These are phyloP conservation scores for Solanum arcanum DNA, from an alignment of 257 asterid genomes.

Conservation along the genomic window DNA sequence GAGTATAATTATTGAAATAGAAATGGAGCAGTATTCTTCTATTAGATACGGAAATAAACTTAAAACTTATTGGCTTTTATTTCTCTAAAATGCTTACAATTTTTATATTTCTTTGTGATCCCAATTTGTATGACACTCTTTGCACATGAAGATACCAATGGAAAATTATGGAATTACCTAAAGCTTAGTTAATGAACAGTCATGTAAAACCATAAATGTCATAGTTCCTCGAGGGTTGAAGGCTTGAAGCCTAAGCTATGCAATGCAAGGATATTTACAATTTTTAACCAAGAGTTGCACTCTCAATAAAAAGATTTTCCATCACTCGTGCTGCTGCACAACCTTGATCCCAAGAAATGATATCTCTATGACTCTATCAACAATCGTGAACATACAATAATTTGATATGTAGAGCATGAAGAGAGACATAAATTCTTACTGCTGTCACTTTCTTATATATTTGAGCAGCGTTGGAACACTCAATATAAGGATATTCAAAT, in stretches of 20 bases:
- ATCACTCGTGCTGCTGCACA: background rate
- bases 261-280: background rate
- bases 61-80: background rate
- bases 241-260: background rate
- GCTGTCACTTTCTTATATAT: conserved; percentile 85
- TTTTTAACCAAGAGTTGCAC: background rate
- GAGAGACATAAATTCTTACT: conserved; percentile 38
- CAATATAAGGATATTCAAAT: conserved; percentile 82
- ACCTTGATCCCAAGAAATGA: background rate
- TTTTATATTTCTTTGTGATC: background rate
- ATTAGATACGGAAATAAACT: background rate
- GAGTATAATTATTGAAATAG: background rate
- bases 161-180: background rate
- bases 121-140: background rate
- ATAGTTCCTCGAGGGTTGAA: background rate
- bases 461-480: conserved; percentile 92
- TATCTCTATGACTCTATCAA: background rate
- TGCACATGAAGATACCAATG: background rate
- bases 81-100: background rate
- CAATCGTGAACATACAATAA: background rate
- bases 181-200: background rate
- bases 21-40: background rate
- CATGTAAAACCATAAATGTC: background rate
- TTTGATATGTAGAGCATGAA: background rate
- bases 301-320: background rate